A percentile compares a stretch with the other conserved stretches of the same genome.
phyloP scores from a whole-genome alignment of 495 filamentous ascomycete species.

The Thozetella sp. region DNA sequence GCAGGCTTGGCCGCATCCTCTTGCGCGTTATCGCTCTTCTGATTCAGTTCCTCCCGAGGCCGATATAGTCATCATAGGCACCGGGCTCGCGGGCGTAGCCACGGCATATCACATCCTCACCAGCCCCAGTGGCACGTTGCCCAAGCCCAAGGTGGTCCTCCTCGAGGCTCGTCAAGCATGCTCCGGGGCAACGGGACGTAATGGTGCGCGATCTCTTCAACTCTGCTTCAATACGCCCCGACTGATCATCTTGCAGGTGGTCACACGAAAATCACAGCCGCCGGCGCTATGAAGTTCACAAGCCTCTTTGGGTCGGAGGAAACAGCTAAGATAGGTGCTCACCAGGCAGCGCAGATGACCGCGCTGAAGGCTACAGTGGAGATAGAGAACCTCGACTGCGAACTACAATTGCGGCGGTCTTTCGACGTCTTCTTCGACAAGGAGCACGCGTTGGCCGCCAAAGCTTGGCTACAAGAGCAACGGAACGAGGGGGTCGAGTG shows the following conservation, averaged over 20 bases:
- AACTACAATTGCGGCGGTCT: constrained; percentile 26
- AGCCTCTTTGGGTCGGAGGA: constrained; percentile 29
- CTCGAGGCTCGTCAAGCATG: constrained; percentile 38
- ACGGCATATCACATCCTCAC: constrained; percentile 21
- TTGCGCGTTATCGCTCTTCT: not conserved
- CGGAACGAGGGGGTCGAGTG: not conserved
- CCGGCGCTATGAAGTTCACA: constrained; percentile 20
- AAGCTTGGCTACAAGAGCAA: not conserved
- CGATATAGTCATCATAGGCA: constrained; percentile 29
- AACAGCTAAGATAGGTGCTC: constrained; percentile 19
- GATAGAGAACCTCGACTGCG: constrained; percentile 27
- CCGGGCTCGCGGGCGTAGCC: constrained; percentile 19
- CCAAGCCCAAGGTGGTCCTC: constrained; percentile 23
- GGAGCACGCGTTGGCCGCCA: constrained; percentile 30
- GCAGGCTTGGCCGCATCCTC: not conserved
- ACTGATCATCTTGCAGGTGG: not conserved
- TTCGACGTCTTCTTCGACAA: constrained; percentile 26
- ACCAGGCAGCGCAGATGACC: constrained; percentile 25
- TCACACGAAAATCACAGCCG: not conserved
- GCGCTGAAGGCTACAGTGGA: constrained; percentile 34
- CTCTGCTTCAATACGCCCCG: not conserved
- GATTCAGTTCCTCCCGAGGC: not conserved
- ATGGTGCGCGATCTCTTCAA: constrained; percentile 32
- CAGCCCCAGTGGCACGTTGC: not conserved
- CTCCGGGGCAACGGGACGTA: constrained; percentile 42